phyloP scores from a whole-genome alignment of 331 rosid genomes.

The Spiraea crenata region DNA sequence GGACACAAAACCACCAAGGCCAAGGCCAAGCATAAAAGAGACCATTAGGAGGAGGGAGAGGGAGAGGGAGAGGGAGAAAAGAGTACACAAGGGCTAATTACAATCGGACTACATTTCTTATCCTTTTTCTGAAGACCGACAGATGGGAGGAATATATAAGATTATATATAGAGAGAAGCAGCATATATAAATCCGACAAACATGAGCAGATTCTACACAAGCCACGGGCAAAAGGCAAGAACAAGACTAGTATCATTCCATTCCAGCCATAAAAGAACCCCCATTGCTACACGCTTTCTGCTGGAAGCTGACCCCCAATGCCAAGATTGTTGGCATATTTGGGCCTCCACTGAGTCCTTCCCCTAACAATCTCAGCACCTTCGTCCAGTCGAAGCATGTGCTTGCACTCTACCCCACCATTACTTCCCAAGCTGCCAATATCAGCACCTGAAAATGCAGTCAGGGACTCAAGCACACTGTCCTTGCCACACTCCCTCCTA shows the following conservation, averaged over 20 bases:
- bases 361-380: slow-evolving; percentile 84
- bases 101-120: slow-evolving; percentile 45
- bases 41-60: slow-evolving; percentile 1
- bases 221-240: slow-evolving; percentile 28
- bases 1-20: slow-evolving; percentile 24
- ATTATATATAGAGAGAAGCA: slow-evolving; percentile 25
- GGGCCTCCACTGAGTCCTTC: slow-evolving; percentile 91
- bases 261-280: slow-evolving; percentile 30
- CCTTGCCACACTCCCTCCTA: slow-evolving; percentile 95
- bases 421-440: slow-evolving; percentile 37
- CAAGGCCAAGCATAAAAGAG: slow-evolving; percentile 12
- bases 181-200: slow-evolving; percentile 41
- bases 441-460: slow-evolving; percentile 53
- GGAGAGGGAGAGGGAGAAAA: not conserved
- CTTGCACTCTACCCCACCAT: slow-evolving; percentile 61
- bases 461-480: slow-evolving; percentile 80
- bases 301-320: slow-evolving; percentile 41
- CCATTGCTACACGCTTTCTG: slow-evolving; percentile 36
- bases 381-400: slow-evolving; percentile 85
- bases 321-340: slow-evolving; percentile 47
- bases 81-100: slow-evolving; percentile 51
- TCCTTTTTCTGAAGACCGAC: slow-evolving; percentile 34
- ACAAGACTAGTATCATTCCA: slow-evolving; percentile 13
- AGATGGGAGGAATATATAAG: slow-evolving; percentile 31
- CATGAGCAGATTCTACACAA: slow-evolving; percentile 49